Conservation (phyloP, 768 basidiomycete species). For the Hydnum rufescens region DNA sequence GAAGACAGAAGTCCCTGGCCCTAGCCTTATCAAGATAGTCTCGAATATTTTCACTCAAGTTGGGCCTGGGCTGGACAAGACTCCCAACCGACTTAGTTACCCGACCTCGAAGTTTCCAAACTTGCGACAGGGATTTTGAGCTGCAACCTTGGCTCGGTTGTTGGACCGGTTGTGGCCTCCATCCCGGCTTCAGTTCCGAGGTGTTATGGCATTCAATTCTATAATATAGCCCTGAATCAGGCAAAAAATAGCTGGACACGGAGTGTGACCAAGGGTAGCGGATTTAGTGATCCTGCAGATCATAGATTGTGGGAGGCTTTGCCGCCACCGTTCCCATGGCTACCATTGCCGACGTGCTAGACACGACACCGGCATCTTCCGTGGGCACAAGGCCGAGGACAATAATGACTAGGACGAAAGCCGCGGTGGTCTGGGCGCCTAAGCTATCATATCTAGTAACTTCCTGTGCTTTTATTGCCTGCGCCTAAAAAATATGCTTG, state of each 20-base stretch:
- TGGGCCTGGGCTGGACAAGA: conserved; percentile 55
- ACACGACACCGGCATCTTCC: no score
- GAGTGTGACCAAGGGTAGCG: not conserved
- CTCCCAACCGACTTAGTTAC: conserved; percentile 69
- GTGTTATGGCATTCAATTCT: not conserved
- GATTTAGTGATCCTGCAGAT: not conserved
- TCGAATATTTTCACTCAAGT: conserved; percentile 27
- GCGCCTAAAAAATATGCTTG: no score
- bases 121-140: conserved; percentile 40
- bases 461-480: no score
- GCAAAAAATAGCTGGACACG: not conserved
- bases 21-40: conserved; percentile 52
- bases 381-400: no score
- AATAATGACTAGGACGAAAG: no score
- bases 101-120: conserved; percentile 62
- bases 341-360: no score
- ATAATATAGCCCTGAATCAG: not conserved
- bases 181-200: not conserved
- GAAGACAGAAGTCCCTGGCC: conserved; percentile 51
- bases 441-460: no score
- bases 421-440: no score
- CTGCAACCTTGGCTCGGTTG: not conserved
- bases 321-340: no score
- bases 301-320: not conserved
- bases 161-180: not conserved